Base-by-base conservation (phyloP, 2,329 filamentous ascomycete species). In the Sporothrix sp. region DNA sequence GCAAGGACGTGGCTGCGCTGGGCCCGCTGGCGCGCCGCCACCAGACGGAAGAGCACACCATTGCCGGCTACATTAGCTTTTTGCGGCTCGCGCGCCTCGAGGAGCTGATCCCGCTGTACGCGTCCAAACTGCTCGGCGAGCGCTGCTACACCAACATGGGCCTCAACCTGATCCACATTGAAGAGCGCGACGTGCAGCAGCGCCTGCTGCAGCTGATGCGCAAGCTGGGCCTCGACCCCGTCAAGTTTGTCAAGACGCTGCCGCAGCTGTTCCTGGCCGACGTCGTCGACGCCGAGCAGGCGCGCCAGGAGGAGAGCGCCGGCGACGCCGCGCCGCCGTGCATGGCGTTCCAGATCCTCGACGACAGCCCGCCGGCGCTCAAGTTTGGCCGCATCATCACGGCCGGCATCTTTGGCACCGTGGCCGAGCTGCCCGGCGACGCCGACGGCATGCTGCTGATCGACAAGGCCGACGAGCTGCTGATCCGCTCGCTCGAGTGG, bases 401-500 rank as follows among this genome's bases (percentile, higher is more conserved):
- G 61, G 70, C 76, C 6, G 80, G 85, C 53, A 86, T 95, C 60
- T 79, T 90, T 48, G 81, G 82, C 4, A 77, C 79, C 2, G 72
- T 79, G 66, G 68, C 71, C 3, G 78, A 80, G 2, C 72, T 80
- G 66, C 68, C 70, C 8, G 50, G 71, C 70, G 50, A 52, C 10
- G 28, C 20, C 14, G 57, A 58, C 18, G 57, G 54, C 10, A 32
- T 56, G n/a, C 28, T 57, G 11, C 61, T 59, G 9, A 68, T 82
- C 9, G 73, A 80, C 7, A 66, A 73, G 38, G 78, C 84, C 53
- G 83, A 91, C 55, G 79, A 84, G 58, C 66, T 75, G 30, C 73
- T 95, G 47, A 87, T 96, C 40, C 78, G 84, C 51, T 82, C 85
- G 33, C 69, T 96, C 53, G 86, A 94, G 61, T 97, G 91, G 90